phyloP scores from a whole-genome alignment of 345 rosid species.

The Cardamine resedifolia region DNA sequence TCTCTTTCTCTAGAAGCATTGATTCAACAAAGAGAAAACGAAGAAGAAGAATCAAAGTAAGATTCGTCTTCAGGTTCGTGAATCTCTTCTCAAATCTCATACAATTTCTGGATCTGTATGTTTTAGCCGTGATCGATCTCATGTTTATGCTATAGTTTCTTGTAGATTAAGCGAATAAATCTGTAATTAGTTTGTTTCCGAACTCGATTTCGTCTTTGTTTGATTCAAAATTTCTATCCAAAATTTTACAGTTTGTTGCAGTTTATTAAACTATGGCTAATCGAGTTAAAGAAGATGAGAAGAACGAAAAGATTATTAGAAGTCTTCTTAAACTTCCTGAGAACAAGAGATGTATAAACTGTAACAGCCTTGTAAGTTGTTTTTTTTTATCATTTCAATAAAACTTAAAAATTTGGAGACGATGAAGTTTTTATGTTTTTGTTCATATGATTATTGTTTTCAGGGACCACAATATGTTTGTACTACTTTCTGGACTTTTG shows the following conservation, averaged over 20 bases:
- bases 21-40: conserved; percentile 13
- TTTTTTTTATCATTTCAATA: background rate
- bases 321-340: conserved; percentile 84
- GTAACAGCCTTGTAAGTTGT: conserved; percentile 76
- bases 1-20: conserved; percentile 14
- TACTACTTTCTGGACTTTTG: conserved; percentile 91
- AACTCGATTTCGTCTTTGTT: conserved; percentile 16
- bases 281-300: conserved; percentile 86
- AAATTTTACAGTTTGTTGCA: background rate
- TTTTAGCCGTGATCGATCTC: background rate
- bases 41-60: background rate
- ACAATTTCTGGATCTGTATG: conserved; percentile 24
- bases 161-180: background rate
- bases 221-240: background rate
- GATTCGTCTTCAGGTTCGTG: conserved; percentile 17
- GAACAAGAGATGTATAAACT: conserved; percentile 88
- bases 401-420: background rate
- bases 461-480: conserved; percentile 99
- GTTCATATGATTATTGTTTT: conserved; percentile 1
- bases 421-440: background rate
- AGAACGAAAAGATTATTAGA: conserved; percentile 76
- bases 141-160: conserved; percentile 11
- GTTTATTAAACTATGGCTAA: conserved; percentile 43
- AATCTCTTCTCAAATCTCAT: background rate
- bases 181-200: background rate